Base-by-base conservation (phyloP, 768 basidiomycete species). In the Dioszegia hungarica region DNA sequence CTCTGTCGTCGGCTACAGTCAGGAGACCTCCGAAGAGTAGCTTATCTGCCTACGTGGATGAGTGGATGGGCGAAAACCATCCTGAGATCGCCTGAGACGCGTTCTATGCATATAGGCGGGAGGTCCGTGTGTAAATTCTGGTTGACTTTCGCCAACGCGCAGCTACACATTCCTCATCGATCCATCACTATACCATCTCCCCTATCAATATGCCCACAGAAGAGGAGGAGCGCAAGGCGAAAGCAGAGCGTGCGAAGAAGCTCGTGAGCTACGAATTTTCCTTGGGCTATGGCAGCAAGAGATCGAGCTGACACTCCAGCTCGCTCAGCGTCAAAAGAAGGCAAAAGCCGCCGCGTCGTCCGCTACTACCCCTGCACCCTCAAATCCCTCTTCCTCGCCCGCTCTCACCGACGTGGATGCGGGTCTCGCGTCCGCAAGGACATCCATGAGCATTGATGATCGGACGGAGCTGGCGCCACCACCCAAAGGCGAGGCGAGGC, bases 211-310 rank as follows among this genome's bases (percentile, higher is more conserved):
- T 70, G 64, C 56, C 68, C 22, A 64, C 64, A 41, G 52, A 61
- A 20, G 67, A 72, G 31, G 68, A 64, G 19, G 71, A 71, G 54
- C 54, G 74, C 10, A 75, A 75, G 55, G 74, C 71, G 14, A 71
- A 75, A 57, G 74, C 74, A 5, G 74, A 66, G 12, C 43, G 74
- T 20, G 74, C 74, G 10, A 75, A 75, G 57, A 70, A 70, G 50
- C 59, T 75, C 31, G 74, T 75, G 44, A 34, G 73, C 59, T 14
- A 17, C 34, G 38, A 5, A 22, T 39, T 19, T 28, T 22, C 15
- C 24, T 51, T 25, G 27, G 22, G 31, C 39, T 27, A 22, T 8
- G 34, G n/a, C n/a, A n/a, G n/a, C 27, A 5, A 17, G 19, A 1
- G 4, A 29, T 17, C 56, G 10, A 41, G 41, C 44, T 59, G 25